Base-by-base conservation (phyloP, 2,329 filamentous ascomycete species). In the Periconia digitata region DNA sequence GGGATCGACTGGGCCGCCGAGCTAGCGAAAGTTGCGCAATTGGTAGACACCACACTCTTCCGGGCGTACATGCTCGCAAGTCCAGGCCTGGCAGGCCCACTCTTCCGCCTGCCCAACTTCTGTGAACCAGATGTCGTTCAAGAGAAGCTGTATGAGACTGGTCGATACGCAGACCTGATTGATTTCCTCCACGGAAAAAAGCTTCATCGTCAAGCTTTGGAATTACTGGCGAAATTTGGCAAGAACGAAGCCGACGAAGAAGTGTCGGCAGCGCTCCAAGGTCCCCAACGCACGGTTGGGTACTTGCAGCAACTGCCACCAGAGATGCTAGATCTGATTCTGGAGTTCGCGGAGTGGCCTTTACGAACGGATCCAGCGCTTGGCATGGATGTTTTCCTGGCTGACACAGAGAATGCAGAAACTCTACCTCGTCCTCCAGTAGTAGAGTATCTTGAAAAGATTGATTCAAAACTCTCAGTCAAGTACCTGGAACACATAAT, bases 171-270 rank as follows among this genome's bases (percentile, higher is more conserved):
- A 43, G 92, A 97, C 72, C 77, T 99, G 1, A 91, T 99, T n/a
- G 92, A 97, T 69, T 99, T 99, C 67, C 85, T 97, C 58, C 90
- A 95, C 62, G 94, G 94, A 54, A 99, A 99, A 75, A 92, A 87
- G 69, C 80, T 97, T 35, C 94, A 99, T 71, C 84, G 86, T 16
- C 86, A 95, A 64, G 92, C 94, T 0, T 75, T 99, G 16, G 87
- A 90, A 56, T 75, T 96, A 23, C 79, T 99, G 1, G 82, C 84
- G 58, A 87, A 86, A 54, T 96, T 96, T 59, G 92, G 92, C 16
- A 82, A 73, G 51, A 74, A 74, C 36, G 72, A 78, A 49, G 74
- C 73, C 1, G 75, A 75, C 18, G 72, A 75, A 22, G 66, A 76
- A 42, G 69, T 75, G 7, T 64, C 74, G 2, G 73, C 78, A 15